Base-by-base conservation (phyloP, 2,329 filamentous ascomycete genomes). In the Hymenoscyphus albidus region DNA sequence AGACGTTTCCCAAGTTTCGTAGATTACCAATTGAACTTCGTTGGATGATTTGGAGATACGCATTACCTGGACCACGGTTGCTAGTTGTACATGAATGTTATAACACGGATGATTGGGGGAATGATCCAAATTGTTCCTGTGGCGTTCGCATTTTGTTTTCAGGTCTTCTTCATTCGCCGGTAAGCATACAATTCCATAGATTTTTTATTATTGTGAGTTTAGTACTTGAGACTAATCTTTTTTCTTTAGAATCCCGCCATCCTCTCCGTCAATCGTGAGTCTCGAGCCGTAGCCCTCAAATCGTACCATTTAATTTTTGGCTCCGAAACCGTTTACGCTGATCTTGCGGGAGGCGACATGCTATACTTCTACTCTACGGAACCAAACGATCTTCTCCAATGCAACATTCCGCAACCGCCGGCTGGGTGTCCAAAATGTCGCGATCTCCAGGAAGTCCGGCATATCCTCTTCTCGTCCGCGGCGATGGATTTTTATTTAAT, bases 321-420 rank as follows among this genome's bases (percentile, higher is more conserved):
- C 51, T 58, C 61, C 10, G 13, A 4, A 22, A 62, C 58, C 16
- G 54, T 57, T 10, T 58, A 57, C 22, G 61, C 38, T 38, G 39
- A 58, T 39, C 31, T 62, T 10, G 14, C 42, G n/a, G 48, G 40
- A 9, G 39, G 32, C n/a, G 60, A 62, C 39, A 32, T 62, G 3
- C 39, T 62, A 4, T 62, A 57, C 13, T 57, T 62, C 22, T 38
- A 13, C 22, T 13, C 18, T 16, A 6, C 51, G 31, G 18, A 16
- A n/a, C 18, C 9, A 6, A 10, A 31, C 22, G 22, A 31, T 5
- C 7, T 31, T 22, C 13, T n/a, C 5, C 3, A 31, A 31, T 31
- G 7, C 5, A 16, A 9, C 9, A 14, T 13, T 13, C 51, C 1
- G 14, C 18, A n/a, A 14, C 4, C 42, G 14, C 6, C 42, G 16